Conservation (phyloP, 352 stramenopile genomes). For the Phytophthora fragariaefolia region DNA sequence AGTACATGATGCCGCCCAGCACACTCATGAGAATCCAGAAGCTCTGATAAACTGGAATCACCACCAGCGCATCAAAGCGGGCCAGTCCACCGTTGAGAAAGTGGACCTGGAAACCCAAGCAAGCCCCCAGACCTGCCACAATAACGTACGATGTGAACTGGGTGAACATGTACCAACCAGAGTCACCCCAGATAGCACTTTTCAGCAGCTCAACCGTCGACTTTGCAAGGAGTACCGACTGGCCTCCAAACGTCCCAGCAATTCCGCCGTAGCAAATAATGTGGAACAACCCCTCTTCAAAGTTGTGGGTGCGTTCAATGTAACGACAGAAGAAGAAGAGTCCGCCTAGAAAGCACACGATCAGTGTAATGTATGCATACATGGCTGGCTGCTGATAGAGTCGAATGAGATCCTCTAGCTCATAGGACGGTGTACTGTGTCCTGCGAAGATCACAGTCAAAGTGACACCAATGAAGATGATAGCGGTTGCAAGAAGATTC, state of each 20-base stretch:
- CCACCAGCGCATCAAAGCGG: slow-evolving; percentile 89
- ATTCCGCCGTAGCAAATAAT: slow-evolving; percentile 91
- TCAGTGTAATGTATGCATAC: slow-evolving; percentile 84
- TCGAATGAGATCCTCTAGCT: slow-evolving; percentile 83
- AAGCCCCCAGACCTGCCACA: slow-evolving; percentile 65
- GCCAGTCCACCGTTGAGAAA: slow-evolving; percentile 91
- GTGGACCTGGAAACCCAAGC: slow-evolving; percentile 83
- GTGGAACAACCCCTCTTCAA: slow-evolving; percentile 73
- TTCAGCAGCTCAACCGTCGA: slow-evolving; percentile 91
- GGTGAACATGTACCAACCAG: slow-evolving; percentile 78
- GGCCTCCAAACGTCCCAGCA: slow-evolving; percentile 89
- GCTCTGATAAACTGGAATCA: slow-evolving; percentile 92
- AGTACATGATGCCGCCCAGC: slow-evolving; percentile 93
- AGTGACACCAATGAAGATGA: slow-evolving; percentile 91
- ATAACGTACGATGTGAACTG: slow-evolving; percentile 86
- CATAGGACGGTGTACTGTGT: slow-evolving; percentile 87
- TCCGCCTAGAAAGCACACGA: slow-evolving; percentile 67
- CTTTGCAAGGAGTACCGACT: slow-evolving; percentile 91
- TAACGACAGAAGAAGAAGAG: slow-evolving; percentile 73
- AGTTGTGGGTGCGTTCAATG: slow-evolving; percentile 78
- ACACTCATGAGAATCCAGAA: slow-evolving; percentile 93
- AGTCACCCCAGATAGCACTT: slow-evolving; percentile 87
- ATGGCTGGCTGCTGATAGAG: slow-evolving; percentile 85
- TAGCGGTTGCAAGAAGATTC: slow-evolving; percentile 83
- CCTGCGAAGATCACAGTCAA: slow-evolving; percentile 91